Base-by-base conservation (phyloP, 768 basidiomycete genomes). In the Lentinula lateritia region DNA sequence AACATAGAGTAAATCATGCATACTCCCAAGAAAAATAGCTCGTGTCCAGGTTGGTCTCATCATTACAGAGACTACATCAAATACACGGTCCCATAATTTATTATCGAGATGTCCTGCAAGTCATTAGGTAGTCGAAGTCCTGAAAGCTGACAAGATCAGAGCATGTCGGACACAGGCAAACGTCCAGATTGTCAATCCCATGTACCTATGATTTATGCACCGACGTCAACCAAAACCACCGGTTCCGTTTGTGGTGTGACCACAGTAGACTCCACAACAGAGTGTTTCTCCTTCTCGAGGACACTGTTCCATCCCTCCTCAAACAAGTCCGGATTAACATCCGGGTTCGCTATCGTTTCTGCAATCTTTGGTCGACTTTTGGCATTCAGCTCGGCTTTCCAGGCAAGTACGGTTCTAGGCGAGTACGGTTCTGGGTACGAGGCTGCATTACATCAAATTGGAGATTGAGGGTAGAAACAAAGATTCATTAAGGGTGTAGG, bases 281-380 rank as follows among this genome's bases (percentile, higher is more conserved):
- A 8, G 10, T 43, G 62, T 32, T 63, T 61, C 69, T 73, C 71
- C n/a, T 69, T 67, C 34, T 67, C 72, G 59, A 84, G 63, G 5
- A 74, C 80, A 18, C 73, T 72, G 50, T 75, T 76, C 83, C 83
- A 83, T 1, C 77, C 82, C 69, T 95, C 94, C 67, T 90, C 88
- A 67, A 98, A 97, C 50, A 92, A 65, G 42, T 87, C 89, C 0
- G 79, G 72, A 68, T 89, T 80, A 53, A 79, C 80, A 3, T 68
- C 68, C 0, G 97, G 95, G 71, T 92, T 85, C 0, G 92, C 93
- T 42, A 99, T 80, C 1, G 83, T 80, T 16, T 78, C 80, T 0
- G 95, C 93, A 16, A 96, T 78, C 74, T 97, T 98, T 7, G 80
- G 70, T 61, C 91, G 86, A 54, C 85, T 86, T 68, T 87, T 89